Evolutionary conservation across 2,329 filamentous ascomycete species (phyloP).

Genomic region (Sclerotinia minor): DNA sequence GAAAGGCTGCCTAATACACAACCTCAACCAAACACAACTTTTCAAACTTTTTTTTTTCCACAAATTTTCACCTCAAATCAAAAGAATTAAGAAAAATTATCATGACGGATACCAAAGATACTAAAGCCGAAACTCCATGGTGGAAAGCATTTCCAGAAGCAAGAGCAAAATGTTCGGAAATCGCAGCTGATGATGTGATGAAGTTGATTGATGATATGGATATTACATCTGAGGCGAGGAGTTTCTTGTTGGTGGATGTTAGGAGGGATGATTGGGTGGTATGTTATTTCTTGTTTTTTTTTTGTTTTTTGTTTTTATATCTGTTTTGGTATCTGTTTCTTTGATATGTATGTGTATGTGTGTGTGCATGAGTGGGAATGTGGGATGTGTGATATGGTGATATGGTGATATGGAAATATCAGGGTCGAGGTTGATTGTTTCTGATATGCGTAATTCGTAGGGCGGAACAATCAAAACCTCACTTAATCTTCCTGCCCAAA

Average conservation of each 20-base stretch:
- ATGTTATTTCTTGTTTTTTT: conserved; percentile 24
- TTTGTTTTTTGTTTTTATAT: neutral
- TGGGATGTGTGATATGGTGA: too few relatives aligned
- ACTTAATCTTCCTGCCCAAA: conserved; percentile 58
- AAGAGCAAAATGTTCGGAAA: conserved; percentile 43
- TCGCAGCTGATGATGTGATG: conserved; percentile 47
- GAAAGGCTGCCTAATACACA: neutral
- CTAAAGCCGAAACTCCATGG: conserved; percentile 29
- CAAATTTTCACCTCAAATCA: conserved; percentile 9
- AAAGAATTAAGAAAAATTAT: neutral
- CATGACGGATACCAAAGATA: conserved; percentile 22
- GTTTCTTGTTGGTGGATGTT: conserved; percentile 55
- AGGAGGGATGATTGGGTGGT: conserved; percentile 53
- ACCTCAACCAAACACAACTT: conserved; percentile 4
- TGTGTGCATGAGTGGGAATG: too few relatives aligned
- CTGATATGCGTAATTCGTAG: conserved; percentile 36
- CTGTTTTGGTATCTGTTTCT: accelerated
- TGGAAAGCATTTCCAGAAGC: conserved; percentile 46
- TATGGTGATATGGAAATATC: too few relatives aligned
- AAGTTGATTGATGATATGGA: conserved; percentile 46
- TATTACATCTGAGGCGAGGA: conserved; percentile 38
- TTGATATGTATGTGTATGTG: too few relatives aligned
- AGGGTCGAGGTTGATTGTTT: neutral
- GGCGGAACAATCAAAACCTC: conserved; percentile 62
- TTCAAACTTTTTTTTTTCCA: neutral